Evolutionary conservation across 495 filamentous ascomycete species (phyloP).

Genomic region (Penicillium riverlandense): DNA sequence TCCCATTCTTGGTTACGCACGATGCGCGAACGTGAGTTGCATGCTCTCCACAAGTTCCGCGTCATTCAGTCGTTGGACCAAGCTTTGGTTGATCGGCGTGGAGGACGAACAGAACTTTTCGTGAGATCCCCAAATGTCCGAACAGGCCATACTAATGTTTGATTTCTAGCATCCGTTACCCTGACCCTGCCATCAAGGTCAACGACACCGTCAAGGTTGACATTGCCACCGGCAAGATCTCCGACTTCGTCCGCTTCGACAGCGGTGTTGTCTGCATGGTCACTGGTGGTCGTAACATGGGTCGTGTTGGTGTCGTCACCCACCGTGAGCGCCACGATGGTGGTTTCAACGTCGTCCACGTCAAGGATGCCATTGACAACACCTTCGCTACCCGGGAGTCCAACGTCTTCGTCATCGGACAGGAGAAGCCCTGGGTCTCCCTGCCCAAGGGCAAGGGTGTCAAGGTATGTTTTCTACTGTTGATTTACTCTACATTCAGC

Average conservation of each 20-base stretch:
- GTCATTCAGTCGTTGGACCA: conserved; percentile 99
- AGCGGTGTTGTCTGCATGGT: conserved; percentile 96
- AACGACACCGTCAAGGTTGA: conserved; percentile 99
- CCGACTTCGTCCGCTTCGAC: conserved; percentile 94
- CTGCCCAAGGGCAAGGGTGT: conserved; percentile 99
- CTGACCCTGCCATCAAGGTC: conserved; percentile 94
- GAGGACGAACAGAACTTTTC: conserved; percentile 31
- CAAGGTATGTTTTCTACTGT: conserved; percentile 52
- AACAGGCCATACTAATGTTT: conserved; percentile 32
- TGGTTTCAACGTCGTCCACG: conserved; percentile 98
- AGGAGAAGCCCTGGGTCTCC: conserved; percentile 97
- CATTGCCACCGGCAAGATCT: conserved; percentile 91
- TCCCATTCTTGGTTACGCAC: conserved; percentile 99
- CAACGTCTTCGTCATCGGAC: conserved; percentile 98
- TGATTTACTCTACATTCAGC: neutral
- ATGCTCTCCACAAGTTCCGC: conserved; percentile 57
- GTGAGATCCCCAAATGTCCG: conserved; percentile 24
- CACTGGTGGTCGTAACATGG: conserved; percentile 99
- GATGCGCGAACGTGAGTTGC: conserved; percentile 98
- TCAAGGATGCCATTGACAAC: conserved; percentile 99
- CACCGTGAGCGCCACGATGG: conserved; percentile 99
- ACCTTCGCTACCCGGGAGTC: conserved; percentile 95
- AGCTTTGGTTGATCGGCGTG: conserved; percentile 75
- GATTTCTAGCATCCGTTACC: conserved; percentile 84
- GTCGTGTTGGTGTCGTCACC: conserved; percentile 99